Evolutionary conservation across 2,329 filamentous ascomycete species (phyloP).

Genomic region (Pseudovirgaria hyperparasitica): DNA sequence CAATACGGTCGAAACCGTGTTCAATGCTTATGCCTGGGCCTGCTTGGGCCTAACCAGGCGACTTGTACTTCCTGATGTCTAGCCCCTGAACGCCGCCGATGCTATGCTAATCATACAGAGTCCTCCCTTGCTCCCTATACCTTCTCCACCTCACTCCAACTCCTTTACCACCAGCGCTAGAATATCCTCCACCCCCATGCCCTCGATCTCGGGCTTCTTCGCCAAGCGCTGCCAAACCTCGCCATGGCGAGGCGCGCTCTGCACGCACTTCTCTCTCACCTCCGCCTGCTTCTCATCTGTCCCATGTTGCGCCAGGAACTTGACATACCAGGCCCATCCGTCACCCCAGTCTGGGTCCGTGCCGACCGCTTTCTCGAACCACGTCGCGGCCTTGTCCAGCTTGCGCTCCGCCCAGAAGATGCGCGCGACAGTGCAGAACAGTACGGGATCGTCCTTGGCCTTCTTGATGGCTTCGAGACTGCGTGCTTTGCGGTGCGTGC

Average conservation of each 20-base stretch:
- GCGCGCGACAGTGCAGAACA: conserved; percentile 84
- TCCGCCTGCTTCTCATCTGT: conserved; percentile 86
- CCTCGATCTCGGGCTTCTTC: conserved; percentile 75
- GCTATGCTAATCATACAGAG: too few relatives aligned
- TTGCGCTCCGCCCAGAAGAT: conserved; percentile 93
- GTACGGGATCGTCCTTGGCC: conserved; percentile 77
- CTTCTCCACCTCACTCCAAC: conserved; percentile 28
- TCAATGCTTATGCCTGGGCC: too few relatives aligned
- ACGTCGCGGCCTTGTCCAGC: conserved; percentile 86
- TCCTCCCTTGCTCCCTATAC: too few relatives aligned
- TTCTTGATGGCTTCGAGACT: conserved; percentile 93
- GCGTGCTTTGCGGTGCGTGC: conserved; percentile 84
- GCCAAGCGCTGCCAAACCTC: conserved; percentile 80
- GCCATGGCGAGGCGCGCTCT: conserved; percentile 81
- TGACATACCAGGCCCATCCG: conserved; percentile 97
- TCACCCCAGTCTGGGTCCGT: conserved; percentile 80
- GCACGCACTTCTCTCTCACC: conserved; percentile 65
- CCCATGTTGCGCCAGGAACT: conserved; percentile 83
- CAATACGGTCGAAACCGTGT: too few relatives aligned
- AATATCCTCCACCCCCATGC: conserved; percentile 65
- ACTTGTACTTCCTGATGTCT: too few relatives aligned
- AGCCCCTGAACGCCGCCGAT: too few relatives aligned
- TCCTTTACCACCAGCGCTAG: conserved; percentile 61
- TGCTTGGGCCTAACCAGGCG: too few relatives aligned
- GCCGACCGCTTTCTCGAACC: conserved; percentile 94